Base-by-base conservation (phyloP, 495 filamentous ascomycete genomes). In the Tuber brumale region DNA sequence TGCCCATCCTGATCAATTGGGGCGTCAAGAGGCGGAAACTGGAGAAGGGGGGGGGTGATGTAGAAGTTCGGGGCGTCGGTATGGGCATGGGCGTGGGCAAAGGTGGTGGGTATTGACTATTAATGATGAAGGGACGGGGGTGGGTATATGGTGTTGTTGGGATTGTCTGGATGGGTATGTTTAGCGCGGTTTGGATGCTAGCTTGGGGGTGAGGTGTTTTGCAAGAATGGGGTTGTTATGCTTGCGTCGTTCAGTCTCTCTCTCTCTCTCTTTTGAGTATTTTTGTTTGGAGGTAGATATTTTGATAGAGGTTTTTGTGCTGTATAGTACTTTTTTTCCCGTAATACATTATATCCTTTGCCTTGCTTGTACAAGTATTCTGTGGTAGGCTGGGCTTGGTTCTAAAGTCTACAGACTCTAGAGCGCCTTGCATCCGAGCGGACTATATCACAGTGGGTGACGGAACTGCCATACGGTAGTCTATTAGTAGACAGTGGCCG, bases 1-100 rank as follows among this genome's bases (percentile, higher is more conserved):
- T 99, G 41, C 95, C 96, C 0, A 94, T 98, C 7, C 85, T 99
- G 48, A 16, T 70, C 42, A 75, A 71, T 19, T 66, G 57, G 57
- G 57, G 57, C 57, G 57, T 66, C 27, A 66, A 66, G 57, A 31
- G 57, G 12, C 57, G 57, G 57, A 66, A 66, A 14, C 3, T 66
- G 14, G 57, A 66, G 57, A 66, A 66, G 27, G 57, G 31, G 31
- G 16, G 27, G 27, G 57, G 57, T 12, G 57, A 66, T 1, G 57
- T 66, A 35, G 57, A 66, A 9, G 57, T 66, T 35, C 57, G 57
- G 27, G 57, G 57, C 27, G 57, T 66, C 16, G 57, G 57, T 66
- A 66, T 66, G 57, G 57, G 57, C 27, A 66, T 66, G 31, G 57
- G 57, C 14, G 57, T 66, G 3, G 27, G 57, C 4, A 66, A 31